A percentile compares a stretch with the other conserved stretches of the same genome.
Conservation (phyloP, 345 rosid genomes). For the Gossypium thurberi region DNA sequence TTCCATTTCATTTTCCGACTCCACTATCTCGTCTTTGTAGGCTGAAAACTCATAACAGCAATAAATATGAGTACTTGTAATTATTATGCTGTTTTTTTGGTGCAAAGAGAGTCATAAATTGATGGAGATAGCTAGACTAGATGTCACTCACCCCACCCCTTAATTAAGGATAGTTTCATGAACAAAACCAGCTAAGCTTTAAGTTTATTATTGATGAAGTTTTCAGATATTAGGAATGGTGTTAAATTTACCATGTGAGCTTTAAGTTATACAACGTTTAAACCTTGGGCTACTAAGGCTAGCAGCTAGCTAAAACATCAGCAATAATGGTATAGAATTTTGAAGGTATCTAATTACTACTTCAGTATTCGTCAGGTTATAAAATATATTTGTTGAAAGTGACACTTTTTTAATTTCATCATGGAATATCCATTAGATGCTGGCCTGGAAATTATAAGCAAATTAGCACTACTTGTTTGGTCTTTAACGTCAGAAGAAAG, state of each 20-base stretch:
- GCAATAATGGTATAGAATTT: not conserved
- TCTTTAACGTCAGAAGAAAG: not conserved
- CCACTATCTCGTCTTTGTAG: constrained; percentile 47
- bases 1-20: constrained; percentile 40
- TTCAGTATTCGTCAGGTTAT: too few relatives aligned
- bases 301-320: not conserved
- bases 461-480: not conserved
- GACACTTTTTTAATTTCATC: not conserved
- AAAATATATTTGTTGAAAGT: not conserved
- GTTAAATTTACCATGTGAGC: not conserved
- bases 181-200: not conserved
- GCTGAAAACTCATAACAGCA: constrained; percentile 18
- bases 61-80: not conserved
- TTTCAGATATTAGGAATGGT: not conserved
- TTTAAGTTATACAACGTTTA: too few relatives aligned
- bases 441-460: not conserved
- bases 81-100: too few relatives aligned
- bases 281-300: too few relatives aligned
- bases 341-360: not conserved
- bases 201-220: not conserved
- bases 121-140: too few relatives aligned
- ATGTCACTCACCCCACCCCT: too few relatives aligned
- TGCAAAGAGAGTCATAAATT: too few relatives aligned
- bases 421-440: not conserved
- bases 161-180: not conserved